These are phyloP conservation scores for Leccinum barrowsii DNA, from an alignment of 768 basidiomycete genomes.

Conservation along the genomic window DNA sequence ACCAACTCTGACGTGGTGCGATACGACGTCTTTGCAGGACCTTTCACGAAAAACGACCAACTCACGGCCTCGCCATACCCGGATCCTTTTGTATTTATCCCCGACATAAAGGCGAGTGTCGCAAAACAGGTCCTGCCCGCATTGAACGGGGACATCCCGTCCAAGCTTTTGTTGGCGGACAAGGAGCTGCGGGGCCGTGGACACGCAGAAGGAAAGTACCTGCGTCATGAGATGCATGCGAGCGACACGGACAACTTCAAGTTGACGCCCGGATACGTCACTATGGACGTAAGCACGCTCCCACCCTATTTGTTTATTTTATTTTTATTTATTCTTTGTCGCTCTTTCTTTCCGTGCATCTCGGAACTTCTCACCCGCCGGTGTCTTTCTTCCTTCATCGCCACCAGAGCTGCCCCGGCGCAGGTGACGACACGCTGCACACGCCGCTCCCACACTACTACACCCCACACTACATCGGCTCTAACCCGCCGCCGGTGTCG, in stretches of 20 bases:
- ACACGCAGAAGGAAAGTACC: not conserved
- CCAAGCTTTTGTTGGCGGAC: slow-evolving; percentile 12
- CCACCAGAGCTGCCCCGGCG: slow-evolving; percentile 59
- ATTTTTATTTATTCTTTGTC: not conserved
- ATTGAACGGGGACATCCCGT: slow-evolving; percentile 39
- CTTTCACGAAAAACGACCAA: slow-evolving; percentile 80
- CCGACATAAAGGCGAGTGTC: slow-evolving; percentile 46
- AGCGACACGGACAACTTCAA: slow-evolving; percentile 40
- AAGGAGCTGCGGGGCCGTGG: not conserved
- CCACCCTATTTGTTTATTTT: no score
- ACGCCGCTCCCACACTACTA: slow-evolving; percentile 53
- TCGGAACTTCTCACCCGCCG: not conserved
- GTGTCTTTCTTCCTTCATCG: not conserved
- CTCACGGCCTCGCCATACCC: slow-evolving; percentile 70
- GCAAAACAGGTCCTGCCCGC: slow-evolving; percentile 52
- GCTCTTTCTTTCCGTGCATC: not conserved
- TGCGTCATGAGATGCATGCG: slow-evolving; percentile 21
- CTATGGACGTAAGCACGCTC: not conserved
- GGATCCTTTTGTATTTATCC: slow-evolving; percentile 60
- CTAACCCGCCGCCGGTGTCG: slow-evolving; percentile 47
- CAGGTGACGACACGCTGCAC: slow-evolving; percentile 73
- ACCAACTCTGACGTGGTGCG: slow-evolving; percentile 61
- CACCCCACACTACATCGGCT: slow-evolving; percentile 57
- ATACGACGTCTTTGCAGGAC: slow-evolving; percentile 62
- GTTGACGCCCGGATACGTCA: not conserved